Evolutionary conservation across 306 rosid species (phyloP), one percentile per base, ranked within the genome.

Genomic region (Begonia loranthoides): DNA sequence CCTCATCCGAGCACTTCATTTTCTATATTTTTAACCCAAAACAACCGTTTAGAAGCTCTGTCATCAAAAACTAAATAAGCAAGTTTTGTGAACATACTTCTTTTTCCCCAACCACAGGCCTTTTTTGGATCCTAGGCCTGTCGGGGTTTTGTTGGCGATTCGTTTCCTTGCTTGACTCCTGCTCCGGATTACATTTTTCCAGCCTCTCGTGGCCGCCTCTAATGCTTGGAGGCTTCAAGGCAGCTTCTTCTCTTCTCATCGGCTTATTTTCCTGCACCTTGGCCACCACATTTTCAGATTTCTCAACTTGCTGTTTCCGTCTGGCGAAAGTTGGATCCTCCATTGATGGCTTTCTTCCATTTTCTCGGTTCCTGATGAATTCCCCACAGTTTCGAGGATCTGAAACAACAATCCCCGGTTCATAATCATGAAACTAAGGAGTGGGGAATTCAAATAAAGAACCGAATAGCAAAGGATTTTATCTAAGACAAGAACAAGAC

Each of bases 361-460:
- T 79, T 15, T 65, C 73, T 33, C 57, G 64, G 71, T 71, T 72
- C 79, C 55, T 78, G 70, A 13, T 65, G 53, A 55, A 53, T 62
- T 69, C 80, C 46, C 70, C 81, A 66, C 58, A 49, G 48, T 76
- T 78, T 66, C 80, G 81, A 73, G 84, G 81, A 80, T 86, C 96
- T 88, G 94, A 70, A 84, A 84, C 69, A 76, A 66, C 59, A 70
- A 47, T 55, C 65, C 67, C 53, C 62, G 13, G 44, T 49, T 41
- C 13, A 61, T 41, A 57, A 79, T 72, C 65, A 71, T 54, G 58
- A 70, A 57, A 65, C 72, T 53, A 68, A 56, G 58, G 61, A 41
- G 55, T 44, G 74, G 66, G 64, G 56, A 59, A 64, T 63, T 65
- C 64, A 50, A 65, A 65, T 59, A 54, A 15, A 62, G 76, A 80